Conservation (phyloP, 441 rosid species). For the Syzygium malaccense region DNA sequence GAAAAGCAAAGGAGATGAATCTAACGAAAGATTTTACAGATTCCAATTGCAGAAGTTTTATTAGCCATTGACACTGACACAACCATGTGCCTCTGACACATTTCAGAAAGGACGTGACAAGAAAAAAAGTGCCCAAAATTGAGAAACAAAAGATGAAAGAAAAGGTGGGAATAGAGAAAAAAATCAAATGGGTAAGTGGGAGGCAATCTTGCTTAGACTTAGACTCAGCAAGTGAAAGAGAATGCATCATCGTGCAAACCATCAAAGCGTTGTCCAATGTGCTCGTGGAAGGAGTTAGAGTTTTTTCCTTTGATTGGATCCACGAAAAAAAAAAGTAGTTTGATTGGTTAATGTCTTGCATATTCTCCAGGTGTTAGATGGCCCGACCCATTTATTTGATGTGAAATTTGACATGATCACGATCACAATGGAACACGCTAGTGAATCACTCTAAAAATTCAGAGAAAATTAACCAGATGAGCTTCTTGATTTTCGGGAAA, state of each 20-base stretch:
- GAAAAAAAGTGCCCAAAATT: not conserved
- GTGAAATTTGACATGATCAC: not conserved
- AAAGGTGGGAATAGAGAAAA: not conserved
- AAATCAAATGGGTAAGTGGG: not conserved
- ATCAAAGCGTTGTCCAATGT: not conserved
- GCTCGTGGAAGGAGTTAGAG: not conserved
- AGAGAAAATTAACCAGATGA: fast-evolving
- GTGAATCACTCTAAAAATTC: fast-evolving
- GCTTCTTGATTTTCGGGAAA: not conserved
- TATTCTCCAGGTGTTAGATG: fast-evolving
- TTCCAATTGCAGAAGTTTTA: not conserved
- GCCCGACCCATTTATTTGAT: not conserved
- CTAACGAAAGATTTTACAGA: not conserved
- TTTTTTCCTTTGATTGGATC: not conserved
- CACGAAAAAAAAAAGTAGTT: not conserved
- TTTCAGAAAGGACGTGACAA: not conserved
- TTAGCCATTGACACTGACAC: not conserved
- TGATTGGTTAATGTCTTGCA: not conserved
- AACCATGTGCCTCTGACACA: not conserved
- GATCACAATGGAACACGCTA: fast-evolving
- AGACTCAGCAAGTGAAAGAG: not conserved
- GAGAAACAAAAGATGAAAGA: not conserved
- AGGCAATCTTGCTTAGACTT: not conserved
- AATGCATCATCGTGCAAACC: not conserved
- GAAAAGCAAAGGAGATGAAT: not conserved